Conservation (phyloP, 2,329 filamentous ascomycete genomes). For the Trichoderma brevicompactum region DNA sequence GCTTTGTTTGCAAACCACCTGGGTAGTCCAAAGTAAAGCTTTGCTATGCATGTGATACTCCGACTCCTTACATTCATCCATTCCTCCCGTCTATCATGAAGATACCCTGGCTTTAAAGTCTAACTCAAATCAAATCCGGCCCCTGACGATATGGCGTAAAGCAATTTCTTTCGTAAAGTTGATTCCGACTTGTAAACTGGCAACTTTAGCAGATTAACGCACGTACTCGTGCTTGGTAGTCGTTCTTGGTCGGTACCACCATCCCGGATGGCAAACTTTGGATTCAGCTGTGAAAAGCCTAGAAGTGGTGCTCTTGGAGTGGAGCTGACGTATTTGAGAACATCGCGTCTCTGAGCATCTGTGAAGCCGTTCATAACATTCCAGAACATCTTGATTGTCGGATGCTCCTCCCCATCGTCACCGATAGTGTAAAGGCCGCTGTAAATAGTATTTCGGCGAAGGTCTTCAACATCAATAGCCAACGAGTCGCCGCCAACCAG, state of each 20-base stretch:
- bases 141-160: constrained; percentile 87
- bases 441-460: constrained; percentile 83
- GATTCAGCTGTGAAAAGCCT: constrained; percentile 84
- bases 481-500: constrained; percentile 87
- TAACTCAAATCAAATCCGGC: constrained; percentile 87
- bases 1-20: no score
- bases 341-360: constrained; percentile 78
- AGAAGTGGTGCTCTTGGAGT: constrained; percentile 88
- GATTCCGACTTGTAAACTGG: constrained; percentile 74
- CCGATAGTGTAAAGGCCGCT: constrained; percentile 87
- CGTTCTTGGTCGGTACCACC: constrained; percentile 64
- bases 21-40: not conserved
- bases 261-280: constrained; percentile 88
- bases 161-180: constrained; percentile 74
- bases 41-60: not conserved
- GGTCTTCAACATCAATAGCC: constrained; percentile 84
- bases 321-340: constrained; percentile 94
- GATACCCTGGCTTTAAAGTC: constrained; percentile 3
- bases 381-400: constrained; percentile 88
- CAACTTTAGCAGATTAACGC: constrained; percentile 91
- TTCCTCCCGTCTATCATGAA: constrained; percentile 15
- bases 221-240: constrained; percentile 92
- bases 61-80: not conserved
- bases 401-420: constrained; percentile 85
- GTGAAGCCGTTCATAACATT: constrained; percentile 76